These are phyloP conservation scores for Diplosphaera chodatii DNA, from an alignment of 139 green algal genomes.

Conservation along the genomic window DNA sequence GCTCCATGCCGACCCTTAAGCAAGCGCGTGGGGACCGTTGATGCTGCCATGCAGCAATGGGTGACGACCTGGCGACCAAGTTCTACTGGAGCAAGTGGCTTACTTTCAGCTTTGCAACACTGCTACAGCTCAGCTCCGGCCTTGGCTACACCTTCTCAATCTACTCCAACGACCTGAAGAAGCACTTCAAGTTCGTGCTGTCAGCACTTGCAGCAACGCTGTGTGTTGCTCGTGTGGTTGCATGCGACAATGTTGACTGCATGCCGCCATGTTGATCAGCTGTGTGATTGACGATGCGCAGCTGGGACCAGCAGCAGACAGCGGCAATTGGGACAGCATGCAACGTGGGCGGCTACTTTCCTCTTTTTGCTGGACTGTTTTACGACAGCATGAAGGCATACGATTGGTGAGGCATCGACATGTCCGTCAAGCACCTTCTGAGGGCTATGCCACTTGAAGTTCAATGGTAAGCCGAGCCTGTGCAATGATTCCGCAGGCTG, in stretches of 20 bases:
- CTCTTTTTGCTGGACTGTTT: conserved; percentile 27
- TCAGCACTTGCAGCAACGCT: too few relatives aligned
- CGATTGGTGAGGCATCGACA: conserved; percentile 8
- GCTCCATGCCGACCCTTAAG: too few relatives aligned
- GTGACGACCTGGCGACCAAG: background rate
- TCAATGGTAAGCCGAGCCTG: too few relatives aligned
- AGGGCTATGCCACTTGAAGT: too few relatives aligned
- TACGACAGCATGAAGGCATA: conserved; percentile 27
- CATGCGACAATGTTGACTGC: too few relatives aligned
- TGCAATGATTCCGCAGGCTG: too few relatives aligned
- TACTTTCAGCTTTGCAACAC: conserved; percentile 1
- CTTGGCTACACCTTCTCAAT: conserved; percentile 12
- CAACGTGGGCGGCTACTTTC: conserved; percentile 8
- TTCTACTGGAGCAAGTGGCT: conserved; percentile 17
- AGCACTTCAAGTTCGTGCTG: background rate
- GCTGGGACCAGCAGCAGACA: conserved; percentile 2
- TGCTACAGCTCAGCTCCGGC: conserved; percentile 10
- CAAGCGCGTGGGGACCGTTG: too few relatives aligned
- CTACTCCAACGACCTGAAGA: background rate
- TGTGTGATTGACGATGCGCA: too few relatives aligned
- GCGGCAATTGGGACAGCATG: conserved; percentile 6
- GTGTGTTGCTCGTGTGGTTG: too few relatives aligned
- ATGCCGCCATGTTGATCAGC: too few relatives aligned
- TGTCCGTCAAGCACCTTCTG: too few relatives aligned
- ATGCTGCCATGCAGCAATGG: too few relatives aligned